A percentile compares a stretch with the other conserved stretches of the same genome.
Conservation (phyloP, 2,329 filamentous ascomycete genomes). For the Curvularia spicifera region DNA sequence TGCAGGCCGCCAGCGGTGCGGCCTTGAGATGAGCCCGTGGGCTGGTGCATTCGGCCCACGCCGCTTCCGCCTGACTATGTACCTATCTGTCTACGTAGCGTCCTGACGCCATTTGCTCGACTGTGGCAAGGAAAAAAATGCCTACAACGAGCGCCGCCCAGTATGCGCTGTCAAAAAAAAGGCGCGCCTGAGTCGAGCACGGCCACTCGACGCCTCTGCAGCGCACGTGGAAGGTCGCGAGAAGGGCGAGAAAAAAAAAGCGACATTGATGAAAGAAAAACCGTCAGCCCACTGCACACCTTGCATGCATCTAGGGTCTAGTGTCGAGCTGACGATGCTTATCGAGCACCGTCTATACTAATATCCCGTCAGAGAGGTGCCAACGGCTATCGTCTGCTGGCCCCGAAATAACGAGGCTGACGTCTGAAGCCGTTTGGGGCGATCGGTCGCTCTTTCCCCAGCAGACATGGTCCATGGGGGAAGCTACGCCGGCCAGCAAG, state of each 20-base stretch:
- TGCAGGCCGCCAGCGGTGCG: neutral
- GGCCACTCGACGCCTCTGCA: neutral
- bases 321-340: neutral
- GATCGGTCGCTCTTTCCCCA: neutral
- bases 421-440: neutral
- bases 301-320: neutral
- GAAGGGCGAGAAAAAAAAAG: neutral
- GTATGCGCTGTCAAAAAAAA: neutral
- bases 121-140: conserved; percentile 15
- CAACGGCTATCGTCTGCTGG: neutral
- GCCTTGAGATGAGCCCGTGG: neutral
- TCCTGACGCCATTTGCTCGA: conserved; percentile 6
- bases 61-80: conserved; percentile 8
- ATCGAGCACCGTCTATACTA: neutral
- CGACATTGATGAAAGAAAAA: neutral
- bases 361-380: neutral
- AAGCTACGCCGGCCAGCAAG: neutral
- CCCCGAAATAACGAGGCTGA: neutral
- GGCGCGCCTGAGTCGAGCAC: neutral
- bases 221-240: neutral
- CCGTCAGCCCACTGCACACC: neutral
- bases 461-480: neutral
- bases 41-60: conserved; percentile 3
- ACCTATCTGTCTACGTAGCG: neutral
- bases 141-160: conserved; percentile 11